These are phyloP conservation scores for Fusarium beomiforme DNA, from an alignment of 2,329 filamentous ascomycete genomes.

Conservation along the genomic window DNA sequence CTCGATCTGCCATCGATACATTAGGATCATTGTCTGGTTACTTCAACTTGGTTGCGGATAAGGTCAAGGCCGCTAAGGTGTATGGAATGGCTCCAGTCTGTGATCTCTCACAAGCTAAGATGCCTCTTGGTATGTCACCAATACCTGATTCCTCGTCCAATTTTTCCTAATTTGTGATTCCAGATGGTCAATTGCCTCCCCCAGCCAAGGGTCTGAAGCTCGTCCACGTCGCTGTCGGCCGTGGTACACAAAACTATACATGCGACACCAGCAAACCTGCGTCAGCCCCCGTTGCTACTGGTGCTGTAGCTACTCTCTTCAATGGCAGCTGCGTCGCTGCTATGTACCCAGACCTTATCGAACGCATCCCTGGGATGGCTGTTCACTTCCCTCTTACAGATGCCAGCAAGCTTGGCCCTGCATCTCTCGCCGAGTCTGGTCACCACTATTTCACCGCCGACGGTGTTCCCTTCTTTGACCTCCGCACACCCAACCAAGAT, in stretches of 20 bases:
- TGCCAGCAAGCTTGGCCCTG: slow-evolving; percentile 60
- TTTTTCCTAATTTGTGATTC: slow-evolving; percentile 18
- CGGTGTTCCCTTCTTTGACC: slow-evolving; percentile 82
- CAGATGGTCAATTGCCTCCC: slow-evolving; percentile 64
- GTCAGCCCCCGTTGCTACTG: slow-evolving; percentile 70
- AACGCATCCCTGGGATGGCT: slow-evolving; percentile 71
- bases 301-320: slow-evolving; percentile 86
- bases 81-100: slow-evolving; percentile 58
- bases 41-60: slow-evolving; percentile 68
- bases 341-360: slow-evolving; percentile 72
- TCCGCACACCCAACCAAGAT: slow-evolving; percentile 64
- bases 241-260: slow-evolving; percentile 94
- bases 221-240: slow-evolving; percentile 84
- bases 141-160: background rate
- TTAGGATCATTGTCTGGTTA: slow-evolving; percentile 65
- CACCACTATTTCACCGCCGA: slow-evolving; percentile 82
- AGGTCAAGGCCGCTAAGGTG: slow-evolving; percentile 60
- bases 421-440: slow-evolving; percentile 73
- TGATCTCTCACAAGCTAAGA: slow-evolving; percentile 62
- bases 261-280: slow-evolving; percentile 72
- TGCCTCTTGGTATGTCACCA: slow-evolving; percentile 59
- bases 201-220: slow-evolving; percentile 70
- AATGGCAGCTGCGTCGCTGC: slow-evolving; percentile 84
- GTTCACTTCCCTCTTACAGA: slow-evolving; percentile 70
- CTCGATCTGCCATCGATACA: slow-evolving; percentile 50